Evolutionary conservation across 1,284 basidiomycete genomes (phyloP).

Genomic region (Trametes polyzona): DNA sequence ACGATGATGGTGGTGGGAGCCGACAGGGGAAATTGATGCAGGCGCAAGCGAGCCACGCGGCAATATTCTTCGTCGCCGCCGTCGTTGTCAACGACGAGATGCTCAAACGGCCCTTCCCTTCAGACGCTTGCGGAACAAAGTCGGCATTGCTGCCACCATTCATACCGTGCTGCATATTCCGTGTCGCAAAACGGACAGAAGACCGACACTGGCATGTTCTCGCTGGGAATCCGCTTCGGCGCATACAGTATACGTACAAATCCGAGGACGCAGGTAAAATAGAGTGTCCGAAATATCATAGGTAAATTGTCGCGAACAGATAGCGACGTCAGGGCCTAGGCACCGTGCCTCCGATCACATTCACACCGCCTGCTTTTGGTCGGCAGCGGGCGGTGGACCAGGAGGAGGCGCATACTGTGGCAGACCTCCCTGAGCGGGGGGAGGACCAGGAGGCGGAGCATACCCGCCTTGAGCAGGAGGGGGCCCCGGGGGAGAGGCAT

Average conservation of each 20-base stretch:
- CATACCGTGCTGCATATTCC: constrained; percentile 4
- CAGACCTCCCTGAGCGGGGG: constrained; percentile 16
- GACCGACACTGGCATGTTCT: background rate
- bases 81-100: constrained; percentile 23
- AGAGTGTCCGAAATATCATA: background rate
- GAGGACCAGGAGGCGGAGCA: constrained; percentile 6
- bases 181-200: background rate
- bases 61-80: constrained; percentile 16
- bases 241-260: background rate
- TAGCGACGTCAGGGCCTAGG: constrained; percentile 3
- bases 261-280: no score
- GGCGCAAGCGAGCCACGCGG: constrained; percentile 25
- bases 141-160: constrained; percentile 5
- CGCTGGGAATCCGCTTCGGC: background rate
- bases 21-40: constrained; percentile 25
- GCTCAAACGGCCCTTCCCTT: constrained; percentile 9
- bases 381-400: constrained; percentile 17
- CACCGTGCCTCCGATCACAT: background rate
- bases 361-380: constrained; percentile 6
- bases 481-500: background rate
- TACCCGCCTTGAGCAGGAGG: constrained; percentile 2
- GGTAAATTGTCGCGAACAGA: background rate
- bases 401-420: constrained; percentile 26
- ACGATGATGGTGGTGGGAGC: constrained; percentile 25
- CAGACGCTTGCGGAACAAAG: constrained; percentile 17